Percentiles rank a stretch among this genome's conserved stretches.
Conservation (phyloP, 305 asterid genomes). For the Fraxinus baroniana region DNA sequence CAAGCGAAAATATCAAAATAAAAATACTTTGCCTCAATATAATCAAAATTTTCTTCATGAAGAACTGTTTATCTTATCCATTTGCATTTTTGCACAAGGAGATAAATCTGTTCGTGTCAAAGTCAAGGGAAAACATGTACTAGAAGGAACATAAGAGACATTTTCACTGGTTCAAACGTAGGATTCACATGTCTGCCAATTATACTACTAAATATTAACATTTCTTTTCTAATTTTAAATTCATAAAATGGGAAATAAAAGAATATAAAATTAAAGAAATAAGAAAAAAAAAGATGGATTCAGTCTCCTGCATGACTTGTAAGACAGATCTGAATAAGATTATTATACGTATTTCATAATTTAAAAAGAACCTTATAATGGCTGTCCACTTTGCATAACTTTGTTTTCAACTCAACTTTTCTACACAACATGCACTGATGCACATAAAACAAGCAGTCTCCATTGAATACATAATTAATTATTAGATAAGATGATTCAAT, state of each 20-base stretch:
- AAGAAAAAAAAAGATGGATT: slow-evolving; percentile 8
- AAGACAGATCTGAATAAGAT: slow-evolving; percentile 38
- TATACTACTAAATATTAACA: slow-evolving; percentile 9
- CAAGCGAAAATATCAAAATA: neutral
- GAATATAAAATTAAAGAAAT: neutral
- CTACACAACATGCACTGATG: neutral
- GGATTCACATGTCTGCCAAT: slow-evolving; percentile 34
- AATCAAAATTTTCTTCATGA: neutral
- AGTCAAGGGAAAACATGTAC: slow-evolving; percentile 19
- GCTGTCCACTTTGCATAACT: neutral
- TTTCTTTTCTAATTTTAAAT: slow-evolving; percentile 3
- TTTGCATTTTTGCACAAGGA: neutral
- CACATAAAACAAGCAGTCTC: neutral
- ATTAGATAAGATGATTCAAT: neutral
- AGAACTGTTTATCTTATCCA: neutral
- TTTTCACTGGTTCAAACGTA: slow-evolving; percentile 21
- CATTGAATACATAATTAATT: neutral
- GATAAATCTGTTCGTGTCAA: neutral
- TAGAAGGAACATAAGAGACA: slow-evolving; percentile 21
- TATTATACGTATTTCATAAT: slow-evolving; percentile 20
- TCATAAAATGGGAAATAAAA: neutral
- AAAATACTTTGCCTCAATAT: neutral
- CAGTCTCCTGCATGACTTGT: slow-evolving; percentile 26
- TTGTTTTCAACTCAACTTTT: neutral
- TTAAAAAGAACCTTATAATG: neutral